These are phyloP conservation scores for Agrostemma githago DNA, from an alignment of 148 eudicot species.

Conservation along the genomic window DNA sequence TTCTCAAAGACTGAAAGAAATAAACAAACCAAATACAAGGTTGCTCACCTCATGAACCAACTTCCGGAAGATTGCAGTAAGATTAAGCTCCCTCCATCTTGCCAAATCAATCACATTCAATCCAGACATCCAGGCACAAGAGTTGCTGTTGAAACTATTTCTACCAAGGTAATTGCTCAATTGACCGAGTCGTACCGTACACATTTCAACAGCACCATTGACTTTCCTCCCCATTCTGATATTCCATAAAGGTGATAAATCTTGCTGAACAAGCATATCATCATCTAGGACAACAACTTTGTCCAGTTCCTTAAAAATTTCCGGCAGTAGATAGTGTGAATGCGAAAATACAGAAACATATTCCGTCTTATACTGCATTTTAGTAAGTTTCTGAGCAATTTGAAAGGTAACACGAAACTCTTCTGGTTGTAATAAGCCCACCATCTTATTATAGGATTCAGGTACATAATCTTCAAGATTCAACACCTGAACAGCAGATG, in stretches of 20 bases:
- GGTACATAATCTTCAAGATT: slow-evolving; percentile 54
- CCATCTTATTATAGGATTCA: slow-evolving; percentile 25
- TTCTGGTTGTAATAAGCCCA: slow-evolving; percentile 53
- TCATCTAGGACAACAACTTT: slow-evolving; percentile 83
- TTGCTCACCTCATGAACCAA: slow-evolving; percentile 65
- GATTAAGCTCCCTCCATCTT: slow-evolving; percentile 69
- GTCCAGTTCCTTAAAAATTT: slow-evolving; percentile 54
- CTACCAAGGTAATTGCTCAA: slow-evolving; percentile 49
- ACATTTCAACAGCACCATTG: slow-evolving; percentile 72
- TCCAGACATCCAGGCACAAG: slow-evolving; percentile 96
- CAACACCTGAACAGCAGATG: slow-evolving; percentile 69
- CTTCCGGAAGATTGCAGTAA: slow-evolving; percentile 49
- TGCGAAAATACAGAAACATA: slow-evolving; percentile 70
- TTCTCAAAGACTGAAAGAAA: not conserved
- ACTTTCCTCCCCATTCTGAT: slow-evolving; percentile 72
- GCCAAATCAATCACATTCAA: slow-evolving; percentile 76
- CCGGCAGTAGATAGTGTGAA: slow-evolving; percentile 77
- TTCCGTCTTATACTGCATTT: slow-evolving; percentile 46
- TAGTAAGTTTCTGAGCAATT: slow-evolving; percentile 40
- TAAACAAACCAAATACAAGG: slow-evolving; percentile 11
- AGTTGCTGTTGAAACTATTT: slow-evolving; percentile 34
- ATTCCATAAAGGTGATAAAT: slow-evolving; percentile 72
- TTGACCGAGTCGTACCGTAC: slow-evolving; percentile 61
- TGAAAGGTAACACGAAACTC: slow-evolving; percentile 75
- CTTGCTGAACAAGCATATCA: slow-evolving; percentile 79